These are phyloP conservation scores for Agaricus blazei DNA, from an alignment of 768 basidiomycete species.

Conservation along the genomic window DNA sequence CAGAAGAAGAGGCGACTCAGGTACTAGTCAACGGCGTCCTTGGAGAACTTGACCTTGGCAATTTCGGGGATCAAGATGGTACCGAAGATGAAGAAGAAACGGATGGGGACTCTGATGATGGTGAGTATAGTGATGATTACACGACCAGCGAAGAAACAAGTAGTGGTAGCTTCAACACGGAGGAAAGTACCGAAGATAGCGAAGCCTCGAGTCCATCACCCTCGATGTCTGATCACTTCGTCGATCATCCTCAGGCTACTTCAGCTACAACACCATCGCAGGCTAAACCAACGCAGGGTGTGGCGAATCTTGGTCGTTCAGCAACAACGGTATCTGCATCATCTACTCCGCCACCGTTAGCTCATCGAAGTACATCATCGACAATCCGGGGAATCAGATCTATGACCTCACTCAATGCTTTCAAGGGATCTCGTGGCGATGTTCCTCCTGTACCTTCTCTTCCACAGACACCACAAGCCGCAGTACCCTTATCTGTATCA, in stretches of 20 bases:
- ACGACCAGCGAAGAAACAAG: slow-evolving; percentile 25
- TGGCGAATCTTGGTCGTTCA: neutral
- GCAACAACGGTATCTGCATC: neutral
- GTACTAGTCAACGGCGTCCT: slow-evolving; percentile 79
- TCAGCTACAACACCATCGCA: neutral
- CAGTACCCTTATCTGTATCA: neutral
- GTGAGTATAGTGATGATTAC: slow-evolving; percentile 34
- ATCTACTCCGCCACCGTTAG: slow-evolving; percentile 15
- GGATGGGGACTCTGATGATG: slow-evolving; percentile 40
- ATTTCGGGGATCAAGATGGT: slow-evolving; percentile 72
- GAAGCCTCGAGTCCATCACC: neutral
- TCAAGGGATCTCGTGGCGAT: slow-evolving; percentile 19
- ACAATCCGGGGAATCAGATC: slow-evolving; percentile 46
- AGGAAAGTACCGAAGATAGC: slow-evolving; percentile 20
- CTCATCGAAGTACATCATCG: slow-evolving; percentile 30
- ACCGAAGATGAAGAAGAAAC: slow-evolving; percentile 76
- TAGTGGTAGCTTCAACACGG: slow-evolving; percentile 21
- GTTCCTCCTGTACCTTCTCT: slow-evolving; percentile 36
- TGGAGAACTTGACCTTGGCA: slow-evolving; percentile 76
- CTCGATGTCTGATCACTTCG: neutral
- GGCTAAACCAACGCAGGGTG: no score
- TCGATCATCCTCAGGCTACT: slow-evolving; percentile 6
- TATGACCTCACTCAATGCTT: slow-evolving; percentile 22
- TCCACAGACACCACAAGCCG: slow-evolving; percentile 22
- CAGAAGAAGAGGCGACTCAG: slow-evolving; percentile 80